Conservation (phyloP, 2,329 filamentous ascomycete genomes). For the Botrytis byssoidea region DNA sequence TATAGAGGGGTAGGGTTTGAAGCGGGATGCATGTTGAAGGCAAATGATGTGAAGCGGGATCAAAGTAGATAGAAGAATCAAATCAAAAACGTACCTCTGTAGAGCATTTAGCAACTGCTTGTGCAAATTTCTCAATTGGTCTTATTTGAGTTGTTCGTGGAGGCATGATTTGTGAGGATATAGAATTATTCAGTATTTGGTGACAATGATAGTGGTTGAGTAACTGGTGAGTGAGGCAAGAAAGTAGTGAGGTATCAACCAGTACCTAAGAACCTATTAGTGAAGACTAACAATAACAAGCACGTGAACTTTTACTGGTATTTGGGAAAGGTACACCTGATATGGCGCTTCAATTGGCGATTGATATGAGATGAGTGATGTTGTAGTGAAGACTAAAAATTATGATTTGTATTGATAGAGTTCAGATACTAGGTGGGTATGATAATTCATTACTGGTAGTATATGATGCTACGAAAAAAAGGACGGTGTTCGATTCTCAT, state of each 20-base stretch:
- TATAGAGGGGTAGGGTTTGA: neutral
- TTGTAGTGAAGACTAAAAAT: neutral
- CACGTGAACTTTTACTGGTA: neutral
- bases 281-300: neutral
- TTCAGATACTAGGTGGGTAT: neutral
- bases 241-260: neutral
- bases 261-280: neutral
- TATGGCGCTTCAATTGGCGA: neutral
- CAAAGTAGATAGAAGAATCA: neutral
- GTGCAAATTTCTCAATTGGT: constrained; percentile 68
- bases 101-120: constrained; percentile 63
- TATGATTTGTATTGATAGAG: neutral
- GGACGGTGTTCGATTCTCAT: neutral
- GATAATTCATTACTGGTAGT: neutral
- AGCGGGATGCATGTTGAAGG: neutral
- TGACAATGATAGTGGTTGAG: neutral
- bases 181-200: neutral
- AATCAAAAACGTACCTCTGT: constrained; percentile 52
- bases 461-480: neutral
- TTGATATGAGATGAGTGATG: neutral
- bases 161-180: constrained; percentile 35
- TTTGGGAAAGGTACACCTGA: neutral
- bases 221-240: neutral
- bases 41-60: neutral
- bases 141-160: constrained; percentile 44